Percentiles rank a stretch among this genome's conserved stretches.
Conservation (phyloP, 2,329 filamentous ascomycete genomes). For the Fusarium sp. region DNA sequence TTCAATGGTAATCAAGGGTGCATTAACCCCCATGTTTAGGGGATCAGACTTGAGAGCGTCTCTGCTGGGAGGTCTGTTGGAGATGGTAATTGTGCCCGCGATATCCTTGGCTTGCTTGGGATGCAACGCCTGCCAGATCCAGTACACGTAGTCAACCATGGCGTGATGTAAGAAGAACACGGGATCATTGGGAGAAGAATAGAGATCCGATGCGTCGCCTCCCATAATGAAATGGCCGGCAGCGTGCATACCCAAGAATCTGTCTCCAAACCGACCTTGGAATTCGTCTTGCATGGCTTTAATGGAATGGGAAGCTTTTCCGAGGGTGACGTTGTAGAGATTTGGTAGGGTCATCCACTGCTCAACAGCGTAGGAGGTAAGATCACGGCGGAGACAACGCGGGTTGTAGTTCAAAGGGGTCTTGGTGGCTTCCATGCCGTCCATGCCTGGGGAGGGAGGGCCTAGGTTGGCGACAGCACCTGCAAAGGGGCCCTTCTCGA, state of each 20-base stretch:
- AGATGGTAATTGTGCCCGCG: constrained; percentile 11
- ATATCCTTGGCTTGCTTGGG: background rate
- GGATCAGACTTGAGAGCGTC: constrained; percentile 7
- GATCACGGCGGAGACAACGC: background rate
- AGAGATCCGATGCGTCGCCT: constrained; percentile 13
- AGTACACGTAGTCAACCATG: constrained; percentile 12
- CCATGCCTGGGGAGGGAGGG: constrained; percentile 3
- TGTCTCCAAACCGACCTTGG: background rate
- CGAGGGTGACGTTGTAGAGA: background rate
- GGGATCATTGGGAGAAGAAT: constrained; percentile 8
- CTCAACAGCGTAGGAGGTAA: background rate
- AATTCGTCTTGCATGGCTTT: constrained; percentile 15
- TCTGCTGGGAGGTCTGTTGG: constrained; percentile 1
- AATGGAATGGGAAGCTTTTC: background rate
- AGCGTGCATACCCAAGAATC: constrained; percentile 1
- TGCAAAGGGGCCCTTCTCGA: background rate
- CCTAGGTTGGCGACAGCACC: constrained; percentile 8
- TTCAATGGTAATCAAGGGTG: background rate
- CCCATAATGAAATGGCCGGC: constrained; percentile 13
- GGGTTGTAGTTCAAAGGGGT: constrained; percentile 6
- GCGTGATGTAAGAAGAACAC: constrained; percentile 12
- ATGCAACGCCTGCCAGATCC: constrained; percentile 16
- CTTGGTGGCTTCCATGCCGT: constrained; percentile 1
- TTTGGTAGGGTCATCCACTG: background rate
- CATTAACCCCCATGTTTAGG: constrained; percentile 3